Base-by-base conservation (phyloP, 495 filamentous ascomycete genomes). In the Alectoria sarmentosa region DNA sequence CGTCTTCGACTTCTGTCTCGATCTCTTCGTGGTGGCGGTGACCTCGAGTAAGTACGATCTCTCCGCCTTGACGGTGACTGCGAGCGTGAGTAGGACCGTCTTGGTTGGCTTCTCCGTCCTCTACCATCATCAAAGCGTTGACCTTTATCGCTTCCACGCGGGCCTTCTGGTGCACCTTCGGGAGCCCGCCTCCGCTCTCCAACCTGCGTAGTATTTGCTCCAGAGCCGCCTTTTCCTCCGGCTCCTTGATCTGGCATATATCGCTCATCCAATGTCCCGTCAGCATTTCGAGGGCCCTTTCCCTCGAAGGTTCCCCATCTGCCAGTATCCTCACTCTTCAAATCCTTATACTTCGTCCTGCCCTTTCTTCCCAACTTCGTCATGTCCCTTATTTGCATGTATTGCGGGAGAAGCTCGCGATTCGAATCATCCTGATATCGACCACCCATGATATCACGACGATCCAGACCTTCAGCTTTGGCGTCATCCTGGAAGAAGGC, bases 301-400 rank as follows among this genome's bases (percentile, higher is more conserved):
- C 87, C 85, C 42, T 82, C 83, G 66, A 84, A 78, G 8, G 83
- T 73, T 6, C 90, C 92, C 85, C 90, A 96, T 37, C 80, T 79
- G 0, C 92, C 95, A 21, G 94, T 99, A 78, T 99, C 94, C 78
- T 99, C 95, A 9, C 78, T 86, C 75, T 85, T 88, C 57, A 99
- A 76, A 78, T 99, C 95, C 65, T 81, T 87, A 72, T 97, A 96
- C 71, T 86, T 89, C 21, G 92, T 96, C 23, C 92, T 84, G 1
- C 94, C 92, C 76, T 95, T 95, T 79, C 88, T 90, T 5, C 94
- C 94, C 15, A 98, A 72, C 79, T 92, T 92, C 28, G 94, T 93
- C 88, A 91, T 89, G 75, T 97, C 94, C 57, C 94, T 80, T 69
- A 96, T 84, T 77, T 96, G 94, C 82, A 99, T 85, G 65, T 93